A percentile compares a stretch with the other conserved stretches of the same genome.
Evolutionary conservation across 1,284 basidiomycete genomes (phyloP).

Genomic region (Sporisorium exsertum): DNA sequence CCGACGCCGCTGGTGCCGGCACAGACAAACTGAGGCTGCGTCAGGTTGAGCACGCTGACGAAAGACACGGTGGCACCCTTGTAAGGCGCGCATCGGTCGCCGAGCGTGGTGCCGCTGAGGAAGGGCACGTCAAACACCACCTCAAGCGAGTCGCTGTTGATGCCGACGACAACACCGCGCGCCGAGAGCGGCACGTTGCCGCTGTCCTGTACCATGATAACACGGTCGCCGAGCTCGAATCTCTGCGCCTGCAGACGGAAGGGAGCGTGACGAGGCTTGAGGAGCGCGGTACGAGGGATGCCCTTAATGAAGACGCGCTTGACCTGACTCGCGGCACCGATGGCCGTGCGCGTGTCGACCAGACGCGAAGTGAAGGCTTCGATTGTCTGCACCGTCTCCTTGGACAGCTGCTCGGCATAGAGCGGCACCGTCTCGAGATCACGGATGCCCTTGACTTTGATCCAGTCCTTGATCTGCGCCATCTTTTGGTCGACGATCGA

Average conservation of each 20-base stretch:
- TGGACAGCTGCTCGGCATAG: conserved; percentile 89
- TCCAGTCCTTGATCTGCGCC: conserved; percentile 84
- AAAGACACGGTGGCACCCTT: conserved; percentile 57
- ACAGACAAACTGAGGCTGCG: conserved; percentile 62
- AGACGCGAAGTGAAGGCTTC: conserved; percentile 82
- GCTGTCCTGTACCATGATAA: conserved; percentile 90
- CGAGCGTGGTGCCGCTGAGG: conserved; percentile 88
- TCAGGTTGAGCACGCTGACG: conserved; percentile 64
- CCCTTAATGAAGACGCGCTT: conserved; percentile 91
- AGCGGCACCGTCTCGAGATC: conserved; percentile 93
- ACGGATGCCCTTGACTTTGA: conserved; percentile 84
- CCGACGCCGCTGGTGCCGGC: conserved; percentile 28
- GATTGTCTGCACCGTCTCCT: conserved; percentile 70
- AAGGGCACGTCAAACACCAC: conserved; percentile 97
- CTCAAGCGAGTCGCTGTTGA: conserved; percentile 84
- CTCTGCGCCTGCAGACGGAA: conserved; percentile 89
- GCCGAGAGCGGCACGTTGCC: conserved; percentile 91
- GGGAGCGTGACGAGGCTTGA: conserved; percentile 90
- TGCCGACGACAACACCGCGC: conserved; percentile 92
- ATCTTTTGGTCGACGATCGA: conserved; percentile 78
- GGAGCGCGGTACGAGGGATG: conserved; percentile 91
- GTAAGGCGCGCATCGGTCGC: conserved; percentile 72
- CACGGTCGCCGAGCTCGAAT: conserved; percentile 94
- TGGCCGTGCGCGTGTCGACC: conserved; percentile 45
- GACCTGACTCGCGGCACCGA: conserved; percentile 77